Base-by-base conservation (phyloP, 2,329 filamentous ascomycete genomes). In the Colletotrichum cereale region DNA sequence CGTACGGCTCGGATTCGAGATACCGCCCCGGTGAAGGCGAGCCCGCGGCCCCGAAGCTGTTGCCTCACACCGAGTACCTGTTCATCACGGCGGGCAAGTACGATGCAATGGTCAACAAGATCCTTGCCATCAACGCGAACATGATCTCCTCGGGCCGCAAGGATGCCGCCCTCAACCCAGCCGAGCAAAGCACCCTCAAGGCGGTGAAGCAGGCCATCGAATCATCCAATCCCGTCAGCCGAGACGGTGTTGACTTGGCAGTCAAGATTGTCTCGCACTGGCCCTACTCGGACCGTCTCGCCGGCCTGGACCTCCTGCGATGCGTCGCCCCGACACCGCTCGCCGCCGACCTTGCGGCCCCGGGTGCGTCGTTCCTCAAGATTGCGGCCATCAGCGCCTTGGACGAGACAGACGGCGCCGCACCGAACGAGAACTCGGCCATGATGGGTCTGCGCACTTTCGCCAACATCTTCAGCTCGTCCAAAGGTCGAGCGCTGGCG, bases 391-490 rank as follows among this genome's bases (percentile, higher is more conserved):
- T 76, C 7, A 79, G 79, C 53, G 75, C 82, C 47, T 71, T 86
- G 73, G 74, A 80, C 74, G 72, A 82, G 79, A 53, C 89, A 82
- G 86, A 90, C 11, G 80, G 82, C 5, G 83, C 87, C 0, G 86
- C 89, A 2, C 85, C 92, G 0, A 90, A 90, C 47, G 87, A 91
- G 64, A 98, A 98, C 81, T 94, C 94, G 75, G 89, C 90, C 14
- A 97, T 98, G 92, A 93, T 99, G 86, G 91, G 92, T 0, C 86
- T 94, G 16, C 92, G 96, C 5, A 89, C 92, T 18, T 86, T 98
- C 60, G 91, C 90, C 38, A 99, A 99, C 76, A 84, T 98, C 10
- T 97, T 98, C 78, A 88, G 89, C 72, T 93, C 93, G 0, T 84
- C 89, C 0, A 86, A 91, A 67, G 96, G 96, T 21, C 89, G 93